A percentile compares a stretch with the other conserved stretches of the same genome.
phyloP scores from a whole-genome alignment of 352 stramenopile species.

The Phytophthora meadii region DNA sequence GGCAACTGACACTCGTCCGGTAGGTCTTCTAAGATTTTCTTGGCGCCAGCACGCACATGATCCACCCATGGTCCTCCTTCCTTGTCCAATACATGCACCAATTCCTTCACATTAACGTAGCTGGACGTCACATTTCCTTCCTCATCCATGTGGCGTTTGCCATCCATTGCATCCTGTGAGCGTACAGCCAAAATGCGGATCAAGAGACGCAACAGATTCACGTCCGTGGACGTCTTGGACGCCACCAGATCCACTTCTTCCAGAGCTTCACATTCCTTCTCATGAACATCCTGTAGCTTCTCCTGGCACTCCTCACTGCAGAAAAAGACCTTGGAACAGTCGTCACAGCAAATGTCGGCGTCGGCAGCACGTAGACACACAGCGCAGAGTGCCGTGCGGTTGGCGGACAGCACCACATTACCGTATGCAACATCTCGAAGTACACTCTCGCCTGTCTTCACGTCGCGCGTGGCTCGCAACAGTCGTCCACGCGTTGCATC shows the following conservation, averaged over 20 bases:
- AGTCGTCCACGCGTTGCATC: constrained; percentile 37
- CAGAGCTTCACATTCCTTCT: constrained; percentile 51
- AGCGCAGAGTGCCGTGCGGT: constrained; percentile 43
- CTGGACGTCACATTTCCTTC: constrained; percentile 26
- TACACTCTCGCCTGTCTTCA: constrained; percentile 40
- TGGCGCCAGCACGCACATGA: constrained; percentile 40
- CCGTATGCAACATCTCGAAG: constrained; percentile 44
- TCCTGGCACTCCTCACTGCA: constrained; percentile 52
- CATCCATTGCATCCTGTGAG: constrained; percentile 27
- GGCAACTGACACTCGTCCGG: constrained; percentile 43
- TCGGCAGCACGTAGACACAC: constrained; percentile 49
- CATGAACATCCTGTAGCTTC: constrained; percentile 43
- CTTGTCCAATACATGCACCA: constrained; percentile 48
- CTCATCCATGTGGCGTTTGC: constrained; percentile 27
- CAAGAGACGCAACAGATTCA: constrained; percentile 51
- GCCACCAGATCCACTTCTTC: constrained; percentile 55
- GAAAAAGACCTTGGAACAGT: constrained; percentile 58
- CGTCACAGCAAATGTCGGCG: constrained; percentile 59
- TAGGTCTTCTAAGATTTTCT: constrained; percentile 42
- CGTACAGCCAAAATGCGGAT: constrained; percentile 47
- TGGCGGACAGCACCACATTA: constrained; percentile 41
- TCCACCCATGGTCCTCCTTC: constrained; percentile 36
- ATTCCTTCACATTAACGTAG: constrained; percentile 45
- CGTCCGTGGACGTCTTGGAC: constrained; percentile 45
- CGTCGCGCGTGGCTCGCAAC: constrained; percentile 31